Evolutionary conservation across 1,284 basidiomycete species (phyloP), one percentile per base, ranked within the genome.

Genomic region (Bjerkandera adusta): DNA sequence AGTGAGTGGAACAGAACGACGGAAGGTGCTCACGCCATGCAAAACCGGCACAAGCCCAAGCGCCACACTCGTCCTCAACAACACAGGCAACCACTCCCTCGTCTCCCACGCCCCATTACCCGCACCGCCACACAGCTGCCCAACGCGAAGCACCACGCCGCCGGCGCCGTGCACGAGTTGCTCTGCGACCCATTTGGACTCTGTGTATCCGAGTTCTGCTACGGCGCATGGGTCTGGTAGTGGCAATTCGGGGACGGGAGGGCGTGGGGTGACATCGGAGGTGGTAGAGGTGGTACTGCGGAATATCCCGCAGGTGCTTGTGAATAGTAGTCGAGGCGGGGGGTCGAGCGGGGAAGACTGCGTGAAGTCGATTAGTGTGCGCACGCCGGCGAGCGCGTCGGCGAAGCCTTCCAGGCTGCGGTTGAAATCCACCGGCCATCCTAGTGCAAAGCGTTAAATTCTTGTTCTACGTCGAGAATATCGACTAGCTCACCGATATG

Each of bases 41-140:
- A 54, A 43, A 25, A 50, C 46, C 1, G 67, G 66, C 8, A 72
- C 45, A 11, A 40, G 56, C 1, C 57, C 56, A 3, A 66, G 52
- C 6, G 55, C 47, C 1, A 60, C 25, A n/a, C 60, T 60, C 0
- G 39, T 40, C 18, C 25, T 16, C 6, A 69, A 54, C 40, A 71
- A 53, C 32, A 53, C 47, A 4, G 66, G 68, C 2, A 68, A 43
- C 52, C 61, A 63, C 16, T 68, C 62, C 16, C 48, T 49, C 15
- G 51, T 25, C 36, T 62, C 65, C 65, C 66, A 68, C 21, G 37
- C 45, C 1, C 66, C 65, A n/a, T n/a, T n/a, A 36, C 43, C 56
- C 35, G 18, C 47, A n/a, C 50, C 58, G 36, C 64, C 67, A 43
- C 55, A 53, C 10, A 61, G 43, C 40, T 63, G 62, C 10, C 59